phyloP scores from a whole-genome alignment of 208 protist genomes.

The Angomonas desouzai region DNA sequence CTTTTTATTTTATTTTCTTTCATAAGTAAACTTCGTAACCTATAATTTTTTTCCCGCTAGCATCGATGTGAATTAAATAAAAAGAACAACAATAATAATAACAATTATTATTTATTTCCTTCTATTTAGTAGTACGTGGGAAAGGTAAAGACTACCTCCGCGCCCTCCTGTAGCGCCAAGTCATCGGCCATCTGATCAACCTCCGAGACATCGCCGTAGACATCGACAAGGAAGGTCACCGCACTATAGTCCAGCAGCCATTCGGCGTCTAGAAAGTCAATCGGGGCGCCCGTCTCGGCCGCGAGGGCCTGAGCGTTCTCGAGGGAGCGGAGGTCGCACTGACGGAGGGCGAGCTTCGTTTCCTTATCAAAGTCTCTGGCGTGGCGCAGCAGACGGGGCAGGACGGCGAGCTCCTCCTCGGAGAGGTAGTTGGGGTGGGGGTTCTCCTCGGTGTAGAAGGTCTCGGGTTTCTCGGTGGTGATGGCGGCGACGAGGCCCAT shows the following conservation, averaged over 20 bases:
- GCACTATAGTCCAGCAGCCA: conserved; percentile 80
- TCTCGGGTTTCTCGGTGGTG: conserved; percentile 63
- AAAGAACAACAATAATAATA: too few species aligned
- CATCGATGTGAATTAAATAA: too few species aligned
- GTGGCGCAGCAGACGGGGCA: conserved; percentile 75
- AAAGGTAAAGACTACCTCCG: conserved; percentile 85
- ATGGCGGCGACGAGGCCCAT: conserved; percentile 74
- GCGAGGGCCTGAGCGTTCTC: conserved; percentile 50
- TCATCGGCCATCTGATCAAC: conserved; percentile 73
- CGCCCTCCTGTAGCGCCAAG: conserved; percentile 57
- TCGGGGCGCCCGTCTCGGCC: conserved; percentile 35
- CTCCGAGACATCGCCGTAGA: conserved; percentile 39
- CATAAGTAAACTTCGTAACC: not conserved
- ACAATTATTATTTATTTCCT: not conserved
- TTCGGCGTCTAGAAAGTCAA: conserved; percentile 76
- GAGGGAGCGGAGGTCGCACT: conserved; percentile 60
- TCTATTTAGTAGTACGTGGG: conserved; percentile 28
- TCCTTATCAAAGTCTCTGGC: conserved; percentile 73
- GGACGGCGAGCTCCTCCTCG: conserved; percentile 42
- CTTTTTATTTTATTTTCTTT: conserved; percentile 15
- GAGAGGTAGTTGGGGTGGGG: conserved; percentile 54
- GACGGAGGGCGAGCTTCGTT: conserved; percentile 64
- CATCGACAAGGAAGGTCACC: conserved; percentile 79
- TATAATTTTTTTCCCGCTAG: not conserved
- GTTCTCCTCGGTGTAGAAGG: conserved; percentile 65